phyloP scores from a whole-genome alignment of 768 basidiomycete genomes.

The Mycena crocata region DNA sequence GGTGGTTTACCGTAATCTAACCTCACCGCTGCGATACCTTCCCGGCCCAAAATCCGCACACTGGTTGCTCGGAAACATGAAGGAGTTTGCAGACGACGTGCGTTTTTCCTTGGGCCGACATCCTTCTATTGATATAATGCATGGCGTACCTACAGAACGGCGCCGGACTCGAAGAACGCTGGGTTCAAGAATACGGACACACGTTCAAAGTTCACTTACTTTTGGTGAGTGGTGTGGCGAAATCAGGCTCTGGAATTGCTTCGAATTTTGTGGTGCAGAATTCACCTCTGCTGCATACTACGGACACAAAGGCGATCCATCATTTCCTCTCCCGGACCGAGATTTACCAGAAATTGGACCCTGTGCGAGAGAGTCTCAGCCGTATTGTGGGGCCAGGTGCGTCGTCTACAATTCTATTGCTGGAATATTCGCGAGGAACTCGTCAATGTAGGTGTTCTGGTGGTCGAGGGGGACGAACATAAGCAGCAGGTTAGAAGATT shows the following conservation, averaged over 20 bases:
- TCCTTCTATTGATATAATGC: constrained; percentile 3
- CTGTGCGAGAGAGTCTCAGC: constrained; percentile 37
- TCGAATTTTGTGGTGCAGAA: neutral
- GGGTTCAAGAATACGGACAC: constrained; percentile 60
- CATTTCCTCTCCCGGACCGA: constrained; percentile 59
- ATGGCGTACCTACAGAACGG: neutral
- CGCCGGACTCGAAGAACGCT: constrained; percentile 51
- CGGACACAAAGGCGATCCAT: constrained; percentile 60
- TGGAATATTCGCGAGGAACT: neutral
- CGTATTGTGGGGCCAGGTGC: constrained; percentile 18
- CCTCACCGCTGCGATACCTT: neutral
- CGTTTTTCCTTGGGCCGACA: neutral
- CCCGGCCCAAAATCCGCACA: constrained; percentile 9
- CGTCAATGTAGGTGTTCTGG: constrained; percentile 46
- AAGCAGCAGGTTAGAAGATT: constrained; percentile 32
- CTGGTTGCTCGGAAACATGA: neutral
- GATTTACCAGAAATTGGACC: constrained; percentile 56
- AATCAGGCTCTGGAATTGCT: neutral
- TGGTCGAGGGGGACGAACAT: constrained; percentile 39
- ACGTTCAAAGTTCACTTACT: constrained; percentile 57
- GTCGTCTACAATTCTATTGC: neutral
- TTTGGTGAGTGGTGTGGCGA: constrained; percentile 41
- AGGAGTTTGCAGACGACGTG: neutral
- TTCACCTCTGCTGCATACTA: constrained; percentile 48
- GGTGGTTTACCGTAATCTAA: neutral